Evolutionary conservation across 2,329 filamentous ascomycete species (phyloP).

Genomic region (Cercospora citrullina): DNA sequence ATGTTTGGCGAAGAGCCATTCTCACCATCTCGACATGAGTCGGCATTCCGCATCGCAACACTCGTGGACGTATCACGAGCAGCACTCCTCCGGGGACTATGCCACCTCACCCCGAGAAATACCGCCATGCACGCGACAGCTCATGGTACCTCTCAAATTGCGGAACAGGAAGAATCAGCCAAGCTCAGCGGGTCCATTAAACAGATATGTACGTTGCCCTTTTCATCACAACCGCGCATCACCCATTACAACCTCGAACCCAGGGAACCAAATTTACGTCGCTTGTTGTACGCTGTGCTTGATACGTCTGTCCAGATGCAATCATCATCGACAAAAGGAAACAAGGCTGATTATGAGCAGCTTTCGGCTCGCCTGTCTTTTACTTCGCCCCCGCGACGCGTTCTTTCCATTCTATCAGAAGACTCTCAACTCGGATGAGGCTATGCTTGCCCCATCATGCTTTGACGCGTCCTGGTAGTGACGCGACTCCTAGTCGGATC

Average conservation of each 20-base stretch:
- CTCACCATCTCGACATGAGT: not conserved
- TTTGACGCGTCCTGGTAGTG: constrained; percentile 4
- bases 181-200: constrained; percentile 7
- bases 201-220: constrained; percentile 7
- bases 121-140: not conserved
- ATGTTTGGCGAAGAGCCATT: not conserved
- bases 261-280: not conserved
- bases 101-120: not conserved
- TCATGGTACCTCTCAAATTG: not conserved
- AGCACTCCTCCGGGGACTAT: not conserved
- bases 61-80: not conserved
- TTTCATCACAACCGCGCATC: not conserved
- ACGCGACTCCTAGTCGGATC: constrained; percentile 23
- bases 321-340: constrained; percentile 10
- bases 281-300: not conserved
- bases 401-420: constrained; percentile 6
- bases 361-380: constrained; percentile 5
- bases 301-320: constrained; percentile 4
- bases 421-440: constrained; percentile 16
- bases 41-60: not conserved
- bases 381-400: not conserved
- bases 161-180: not conserved
- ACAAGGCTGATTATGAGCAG: constrained; percentile 15
- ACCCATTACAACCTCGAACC: not conserved
- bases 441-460: constrained; percentile 14